Base-by-base conservation (phyloP, 768 basidiomycete genomes). In the Suillus weaverae region DNA sequence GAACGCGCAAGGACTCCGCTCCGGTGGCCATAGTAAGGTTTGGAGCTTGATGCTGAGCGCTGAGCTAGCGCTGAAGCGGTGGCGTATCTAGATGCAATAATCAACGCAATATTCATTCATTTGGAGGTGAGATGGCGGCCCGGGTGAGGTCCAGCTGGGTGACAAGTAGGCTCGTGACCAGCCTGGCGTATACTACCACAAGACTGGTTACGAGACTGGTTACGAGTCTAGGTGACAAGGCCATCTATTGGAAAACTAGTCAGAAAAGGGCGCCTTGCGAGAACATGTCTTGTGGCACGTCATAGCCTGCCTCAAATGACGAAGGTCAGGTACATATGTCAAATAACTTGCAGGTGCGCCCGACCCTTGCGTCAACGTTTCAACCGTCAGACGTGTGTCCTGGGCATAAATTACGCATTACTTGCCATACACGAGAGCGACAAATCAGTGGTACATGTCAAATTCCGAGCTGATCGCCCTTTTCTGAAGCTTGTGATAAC, bases 361-460 rank as follows among this genome's bases (percentile, higher is more conserved):
- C 18, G 26, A 55, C 51, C 30, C 51, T 33, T 38, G 14, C 22
- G 38, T 30, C 26, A 32, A 38, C 9, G 16, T 3, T 43, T 9
- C 51, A 26, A 26, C 26, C 26, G 26, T 26, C 26, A 26, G 11
- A 43, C 26, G 50, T 59, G 62, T 62, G 20, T 11, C 33, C 57
- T 57, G 35, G 63, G 62, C 50, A 26, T 61, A 61, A 66, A 64
- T 70, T 72, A 70, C 66, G 66, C 70, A 73, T 68, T 66, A 70
- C 72, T 63, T 70, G 72, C 66, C 60, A 66, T 69, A 38, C 71
- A 73, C 71, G 68, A 67, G 51, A 64, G 66, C 72, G 67, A 51
- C 61, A 22, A 70, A 69, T 71, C 69, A 64, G 66, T 51, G 64
- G 68, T 65, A 66, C 67, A 73, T 64, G 4, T 65, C 74, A 75